phyloP scores from a whole-genome alignment of 257 asterid species.

The Ophiorrhiza pumila region DNA sequence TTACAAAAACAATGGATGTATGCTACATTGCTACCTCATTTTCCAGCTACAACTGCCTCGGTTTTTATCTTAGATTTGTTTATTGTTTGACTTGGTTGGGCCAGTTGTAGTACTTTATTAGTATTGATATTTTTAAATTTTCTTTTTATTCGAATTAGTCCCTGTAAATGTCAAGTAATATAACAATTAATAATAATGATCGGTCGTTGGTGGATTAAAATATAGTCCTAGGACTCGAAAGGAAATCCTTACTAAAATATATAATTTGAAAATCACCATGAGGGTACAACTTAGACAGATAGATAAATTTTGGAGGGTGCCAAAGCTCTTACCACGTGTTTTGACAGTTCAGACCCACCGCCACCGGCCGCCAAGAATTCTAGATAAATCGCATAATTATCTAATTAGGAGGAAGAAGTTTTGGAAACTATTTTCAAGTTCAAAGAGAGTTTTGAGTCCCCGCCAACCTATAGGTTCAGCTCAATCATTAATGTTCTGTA shows the following conservation, averaged over 20 bases:
- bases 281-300: background rate
- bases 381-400: too few species aligned
- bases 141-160: background rate
- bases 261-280: background rate
- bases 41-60: background rate
- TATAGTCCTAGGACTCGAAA: background rate
- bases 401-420: too few species aligned
- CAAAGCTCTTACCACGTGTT: slow-evolving; percentile 25
- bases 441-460: too few species aligned
- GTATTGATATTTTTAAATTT: background rate
- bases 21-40: background rate
- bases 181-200: background rate
- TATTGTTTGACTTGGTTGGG: slow-evolving; percentile 18
- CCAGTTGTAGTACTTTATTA: background rate
- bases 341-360: slow-evolving; percentile 39
- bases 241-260: too few species aligned
- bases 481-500: too few species aligned
- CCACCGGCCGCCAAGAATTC: too few species aligned
- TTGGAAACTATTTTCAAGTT: too few species aligned
- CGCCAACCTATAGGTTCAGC: too few species aligned
- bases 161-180: background rate
- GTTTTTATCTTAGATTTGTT: background rate
- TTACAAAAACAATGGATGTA: background rate
- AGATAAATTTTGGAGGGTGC: slow-evolving; percentile 8
- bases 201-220: slow-evolving; percentile 4